phyloP scores from a whole-genome alignment of 371 early-diverging fungal genomes.

The Parasitella parasitica region DNA sequence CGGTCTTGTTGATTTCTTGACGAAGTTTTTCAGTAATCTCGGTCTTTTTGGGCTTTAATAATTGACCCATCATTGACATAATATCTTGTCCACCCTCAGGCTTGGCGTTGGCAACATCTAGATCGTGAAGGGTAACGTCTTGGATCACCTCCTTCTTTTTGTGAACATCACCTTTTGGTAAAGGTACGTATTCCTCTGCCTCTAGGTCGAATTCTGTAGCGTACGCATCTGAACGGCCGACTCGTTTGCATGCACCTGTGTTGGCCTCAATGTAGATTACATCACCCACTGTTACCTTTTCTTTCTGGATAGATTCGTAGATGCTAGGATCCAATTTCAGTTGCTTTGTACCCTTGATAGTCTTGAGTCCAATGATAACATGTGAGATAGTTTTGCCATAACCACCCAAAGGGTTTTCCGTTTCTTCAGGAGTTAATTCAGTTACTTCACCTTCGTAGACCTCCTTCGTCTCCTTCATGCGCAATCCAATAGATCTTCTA shows the following conservation, averaged over 20 bases:
- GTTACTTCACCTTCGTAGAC: conserved; percentile 99
- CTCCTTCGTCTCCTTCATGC: conserved; percentile 98
- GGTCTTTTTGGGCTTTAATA: conserved; percentile 96
- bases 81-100: conserved; percentile 97
- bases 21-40: conserved; percentile 98
- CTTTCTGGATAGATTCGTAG: conserved; percentile 95
- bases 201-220: conserved; percentile 97
- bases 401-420: conserved; percentile 90
- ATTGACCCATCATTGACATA: conserved; percentile 96
- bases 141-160: conserved; percentile 97
- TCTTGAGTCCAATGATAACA: conserved; percentile 96
- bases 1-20: conserved; percentile 98
- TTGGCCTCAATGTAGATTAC: conserved; percentile 98
- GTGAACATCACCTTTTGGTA: conserved; percentile 99
- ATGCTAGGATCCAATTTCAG: conserved; percentile 97
- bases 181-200: conserved; percentile 95
- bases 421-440: conserved; percentile 94
- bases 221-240: conserved; percentile 95
- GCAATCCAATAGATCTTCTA: conserved; percentile 94
- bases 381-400: conserved; percentile 96
- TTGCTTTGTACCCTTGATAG: conserved; percentile 98
- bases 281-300: conserved; percentile 96
- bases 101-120: conserved; percentile 98
- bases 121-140: conserved; percentile 97
- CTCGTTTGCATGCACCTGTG: conserved; percentile 97